These are phyloP conservation scores for Solanum piurae DNA, from an alignment of 257 asterid genomes.

Conservation along the genomic window DNA sequence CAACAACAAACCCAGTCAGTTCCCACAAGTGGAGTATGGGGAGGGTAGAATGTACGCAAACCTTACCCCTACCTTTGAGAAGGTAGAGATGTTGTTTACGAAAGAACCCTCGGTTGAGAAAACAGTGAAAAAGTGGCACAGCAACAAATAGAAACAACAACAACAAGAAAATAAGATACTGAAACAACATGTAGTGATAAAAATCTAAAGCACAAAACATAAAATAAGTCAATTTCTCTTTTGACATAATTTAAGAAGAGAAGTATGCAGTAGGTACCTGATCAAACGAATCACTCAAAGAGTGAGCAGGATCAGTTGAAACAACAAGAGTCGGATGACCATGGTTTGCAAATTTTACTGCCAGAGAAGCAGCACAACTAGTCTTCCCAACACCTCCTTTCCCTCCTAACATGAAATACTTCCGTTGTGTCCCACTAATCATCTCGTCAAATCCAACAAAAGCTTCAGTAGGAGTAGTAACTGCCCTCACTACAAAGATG, in stretches of 20 bases:
- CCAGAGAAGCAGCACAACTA: constrained; percentile 81
- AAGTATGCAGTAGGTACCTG: constrained; percentile 24
- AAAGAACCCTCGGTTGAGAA: neutral
- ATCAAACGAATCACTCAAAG: constrained; percentile 71
- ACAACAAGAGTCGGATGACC: constrained; percentile 65
- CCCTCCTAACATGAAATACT: constrained; percentile 71
- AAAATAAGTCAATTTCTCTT: neutral
- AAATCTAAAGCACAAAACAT: neutral
- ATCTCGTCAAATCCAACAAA: constrained; percentile 36
- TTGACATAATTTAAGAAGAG: neutral
- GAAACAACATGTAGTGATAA: neutral
- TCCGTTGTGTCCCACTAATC: constrained; percentile 47
- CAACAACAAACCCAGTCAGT: neutral
- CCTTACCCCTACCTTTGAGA: neutral
- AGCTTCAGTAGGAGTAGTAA: constrained; percentile 21
- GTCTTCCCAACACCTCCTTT: constrained; percentile 88
- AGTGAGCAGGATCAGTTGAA: constrained; percentile 76
- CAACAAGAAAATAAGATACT: neutral
- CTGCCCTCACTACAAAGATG: constrained; percentile 39
- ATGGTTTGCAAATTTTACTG: constrained; percentile 52
- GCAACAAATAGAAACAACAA: neutral
- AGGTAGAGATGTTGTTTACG: neutral
- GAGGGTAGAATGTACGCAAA: neutral
- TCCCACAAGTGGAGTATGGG: neutral
- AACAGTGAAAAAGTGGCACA: neutral